Conservation (phyloP, 345 rosid species). For the Salix dunnii region DNA sequence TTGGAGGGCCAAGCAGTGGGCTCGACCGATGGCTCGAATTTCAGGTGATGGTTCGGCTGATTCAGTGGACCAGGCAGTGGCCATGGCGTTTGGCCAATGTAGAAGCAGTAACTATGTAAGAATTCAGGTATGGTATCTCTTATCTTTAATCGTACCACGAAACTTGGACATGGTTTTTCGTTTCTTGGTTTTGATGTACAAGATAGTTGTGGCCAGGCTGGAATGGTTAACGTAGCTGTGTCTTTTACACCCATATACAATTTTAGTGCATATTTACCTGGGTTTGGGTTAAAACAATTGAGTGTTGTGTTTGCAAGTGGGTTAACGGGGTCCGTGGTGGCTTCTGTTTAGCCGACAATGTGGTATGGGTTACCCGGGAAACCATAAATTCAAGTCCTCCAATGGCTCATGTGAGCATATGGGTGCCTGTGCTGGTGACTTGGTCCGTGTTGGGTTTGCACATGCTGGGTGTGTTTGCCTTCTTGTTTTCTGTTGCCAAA, state of each 20-base stretch:
- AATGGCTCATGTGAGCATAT: neutral
- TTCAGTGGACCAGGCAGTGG: constrained; percentile 88
- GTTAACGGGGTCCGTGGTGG: constrained; percentile 18
- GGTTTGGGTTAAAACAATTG: constrained; percentile 9
- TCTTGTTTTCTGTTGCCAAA: neutral
- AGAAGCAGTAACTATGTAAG: constrained; percentile 73
- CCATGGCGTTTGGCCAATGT: constrained; percentile 86
- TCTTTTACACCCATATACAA: constrained; percentile 17
- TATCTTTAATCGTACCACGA: neutral
- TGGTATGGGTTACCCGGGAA: neutral
- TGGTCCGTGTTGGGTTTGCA: neutral
- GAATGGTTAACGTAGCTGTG: constrained; percentile 22
- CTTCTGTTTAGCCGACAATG: neutral
- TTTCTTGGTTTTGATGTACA: constrained; percentile 14
- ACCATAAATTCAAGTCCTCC: neutral
- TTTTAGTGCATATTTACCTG: neutral
- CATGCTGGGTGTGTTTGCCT: constrained; percentile 5
- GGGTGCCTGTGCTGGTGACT: neutral
- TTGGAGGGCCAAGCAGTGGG: constrained; percentile 90
- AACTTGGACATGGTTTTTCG: constrained; percentile 7
- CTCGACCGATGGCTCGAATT: constrained; percentile 80
- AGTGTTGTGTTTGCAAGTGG: neutral
- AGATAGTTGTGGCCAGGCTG: constrained; percentile 44
- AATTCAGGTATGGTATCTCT: constrained; percentile 60
- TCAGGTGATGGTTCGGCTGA: constrained; percentile 82